A percentile compares a stretch with the other conserved stretches of the same genome.
These are phyloP conservation scores for Xylaria grammica DNA, from an alignment of 495 filamentous ascomycete genomes.

Conservation along the genomic window DNA sequence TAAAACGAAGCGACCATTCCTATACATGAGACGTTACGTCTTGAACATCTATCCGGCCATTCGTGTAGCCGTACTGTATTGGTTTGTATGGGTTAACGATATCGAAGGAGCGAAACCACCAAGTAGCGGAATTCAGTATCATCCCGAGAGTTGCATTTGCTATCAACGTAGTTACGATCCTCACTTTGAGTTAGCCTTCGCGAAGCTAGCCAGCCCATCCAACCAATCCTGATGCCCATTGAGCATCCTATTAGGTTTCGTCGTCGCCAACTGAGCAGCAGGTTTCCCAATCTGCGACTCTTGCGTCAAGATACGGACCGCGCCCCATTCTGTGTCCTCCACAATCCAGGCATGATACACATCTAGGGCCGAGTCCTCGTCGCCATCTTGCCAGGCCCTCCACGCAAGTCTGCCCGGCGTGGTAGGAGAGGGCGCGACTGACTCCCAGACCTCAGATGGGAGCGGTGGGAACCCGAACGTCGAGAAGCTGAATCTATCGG, in stretches of 20 bases:
- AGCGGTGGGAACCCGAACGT: conserved; percentile 20
- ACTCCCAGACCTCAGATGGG: conserved; percentile 12
- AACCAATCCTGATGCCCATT: conserved; percentile 22
- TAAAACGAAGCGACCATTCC: too few relatives aligned
- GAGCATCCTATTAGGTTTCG: conserved; percentile 19
- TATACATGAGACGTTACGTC: too few relatives aligned
- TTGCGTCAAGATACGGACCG: conserved; percentile 21
- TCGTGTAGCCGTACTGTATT: too few relatives aligned
- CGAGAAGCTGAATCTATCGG: conserved; percentile 4
- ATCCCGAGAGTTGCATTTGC: too few relatives aligned
- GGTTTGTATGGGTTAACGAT: too few relatives aligned
- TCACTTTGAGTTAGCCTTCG: not conserved
- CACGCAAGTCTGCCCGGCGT: conserved; percentile 16
- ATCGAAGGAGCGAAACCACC: too few relatives aligned
- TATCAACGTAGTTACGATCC: too few relatives aligned
- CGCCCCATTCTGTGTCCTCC: conserved; percentile 18
- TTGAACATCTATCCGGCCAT: too few relatives aligned
- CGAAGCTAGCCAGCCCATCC: conserved; percentile 6
- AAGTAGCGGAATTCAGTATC: too few relatives aligned
- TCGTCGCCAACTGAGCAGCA: conserved; percentile 2
- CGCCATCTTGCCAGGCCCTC: conserved; percentile 5
- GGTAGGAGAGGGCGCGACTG: not conserved
- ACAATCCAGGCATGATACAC: conserved; percentile 22
- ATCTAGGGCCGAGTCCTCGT: not conserved
- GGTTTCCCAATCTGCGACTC: conserved; percentile 18